These are phyloP conservation scores for Phytophthora sp. DNA, from an alignment of 352 stramenopile genomes.

Conservation along the genomic window DNA sequence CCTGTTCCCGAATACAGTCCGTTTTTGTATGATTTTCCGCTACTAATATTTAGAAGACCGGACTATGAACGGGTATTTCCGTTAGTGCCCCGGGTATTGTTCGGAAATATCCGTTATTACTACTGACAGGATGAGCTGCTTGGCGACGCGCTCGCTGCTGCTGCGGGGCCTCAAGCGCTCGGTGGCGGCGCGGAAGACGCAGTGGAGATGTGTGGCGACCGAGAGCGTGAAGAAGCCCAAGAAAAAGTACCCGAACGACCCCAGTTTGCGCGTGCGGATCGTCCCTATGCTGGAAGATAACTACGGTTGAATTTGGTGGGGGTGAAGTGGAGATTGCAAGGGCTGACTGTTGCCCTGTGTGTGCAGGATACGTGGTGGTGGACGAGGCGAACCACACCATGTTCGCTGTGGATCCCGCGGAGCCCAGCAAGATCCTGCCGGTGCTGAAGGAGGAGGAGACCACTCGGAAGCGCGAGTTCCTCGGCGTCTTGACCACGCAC, in stretches of 20 bases:
- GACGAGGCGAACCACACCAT: slow-evolving; percentile 86
- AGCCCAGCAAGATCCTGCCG: slow-evolving; percentile 63
- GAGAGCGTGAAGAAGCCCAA: slow-evolving; percentile 35
- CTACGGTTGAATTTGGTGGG: slow-evolving; percentile 43
- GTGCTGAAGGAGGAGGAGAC: slow-evolving; percentile 78
- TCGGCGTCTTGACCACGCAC: slow-evolving; percentile 93
- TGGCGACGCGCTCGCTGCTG: too few relatives aligned
- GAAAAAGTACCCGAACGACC: slow-evolving; percentile 73
- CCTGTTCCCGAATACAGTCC: too few relatives aligned
- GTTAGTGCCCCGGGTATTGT: too few relatives aligned
- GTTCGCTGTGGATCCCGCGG: slow-evolving; percentile 79
- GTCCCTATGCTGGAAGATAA: slow-evolving; percentile 87
- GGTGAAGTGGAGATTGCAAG: not conserved
- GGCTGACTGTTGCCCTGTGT: not conserved
- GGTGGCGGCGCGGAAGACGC: not conserved
- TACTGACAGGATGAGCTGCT: too few relatives aligned
- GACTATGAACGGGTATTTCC: not conserved
- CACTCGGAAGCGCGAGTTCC: slow-evolving; percentile 68
- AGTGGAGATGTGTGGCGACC: slow-evolving; percentile 7
- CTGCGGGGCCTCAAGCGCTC: not conserved
- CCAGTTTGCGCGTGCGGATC: slow-evolving; percentile 82
- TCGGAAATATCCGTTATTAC: too few relatives aligned
- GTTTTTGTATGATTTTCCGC: too few relatives aligned
- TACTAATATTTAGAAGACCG: too few relatives aligned
- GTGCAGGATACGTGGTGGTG: slow-evolving; percentile 75